Evolutionary conservation across 1,139 yeast genomes (phyloP).

Genomic region (Taphrina wiesneri): DNA sequence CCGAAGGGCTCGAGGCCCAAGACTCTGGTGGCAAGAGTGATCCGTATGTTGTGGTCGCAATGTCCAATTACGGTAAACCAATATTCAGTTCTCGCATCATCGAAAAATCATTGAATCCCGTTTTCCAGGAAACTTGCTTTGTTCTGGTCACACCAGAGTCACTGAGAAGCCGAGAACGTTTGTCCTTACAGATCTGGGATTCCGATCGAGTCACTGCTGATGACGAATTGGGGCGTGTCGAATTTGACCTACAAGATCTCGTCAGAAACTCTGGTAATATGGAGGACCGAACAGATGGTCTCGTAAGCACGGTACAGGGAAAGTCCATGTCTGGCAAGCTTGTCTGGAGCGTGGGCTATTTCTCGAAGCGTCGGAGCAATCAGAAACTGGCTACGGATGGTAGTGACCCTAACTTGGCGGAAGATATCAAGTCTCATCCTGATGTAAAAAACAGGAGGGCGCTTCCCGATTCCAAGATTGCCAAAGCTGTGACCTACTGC

Average conservation of each 20-base stretch:
- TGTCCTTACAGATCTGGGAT: constrained; percentile 33
- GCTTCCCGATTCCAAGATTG: background rate
- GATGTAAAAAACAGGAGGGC: constrained; percentile 16
- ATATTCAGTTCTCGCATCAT: constrained; percentile 31
- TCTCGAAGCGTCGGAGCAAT: constrained; percentile 21
- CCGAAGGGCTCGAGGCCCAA: constrained; percentile 15
- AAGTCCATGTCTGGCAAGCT: background rate
- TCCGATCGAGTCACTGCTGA: constrained; percentile 29
- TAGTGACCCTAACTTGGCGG: constrained; percentile 14
- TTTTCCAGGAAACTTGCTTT: constrained; percentile 22
- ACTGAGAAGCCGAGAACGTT: constrained; percentile 21
- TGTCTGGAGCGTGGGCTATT: constrained; percentile 29
- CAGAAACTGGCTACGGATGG: constrained; percentile 23
- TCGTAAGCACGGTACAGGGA: constrained; percentile 23
- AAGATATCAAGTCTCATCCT: constrained; percentile 7
- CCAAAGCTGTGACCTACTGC: constrained; percentile 20
- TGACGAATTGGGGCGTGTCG: constrained; percentile 30
- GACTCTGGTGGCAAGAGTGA: constrained; percentile 26
- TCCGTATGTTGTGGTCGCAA: constrained; percentile 31
- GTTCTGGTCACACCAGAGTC: constrained; percentile 29
- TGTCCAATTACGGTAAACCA: constrained; percentile 29
- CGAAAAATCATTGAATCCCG: constrained; percentile 20
- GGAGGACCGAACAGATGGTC: constrained; percentile 22
- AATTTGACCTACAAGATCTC: constrained; percentile 27
- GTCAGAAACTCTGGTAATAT: constrained; percentile 15